These are phyloP conservation scores for Sphaerulina populicola DNA, from an alignment of 2,329 filamentous ascomycete genomes.

Conservation along the genomic window DNA sequence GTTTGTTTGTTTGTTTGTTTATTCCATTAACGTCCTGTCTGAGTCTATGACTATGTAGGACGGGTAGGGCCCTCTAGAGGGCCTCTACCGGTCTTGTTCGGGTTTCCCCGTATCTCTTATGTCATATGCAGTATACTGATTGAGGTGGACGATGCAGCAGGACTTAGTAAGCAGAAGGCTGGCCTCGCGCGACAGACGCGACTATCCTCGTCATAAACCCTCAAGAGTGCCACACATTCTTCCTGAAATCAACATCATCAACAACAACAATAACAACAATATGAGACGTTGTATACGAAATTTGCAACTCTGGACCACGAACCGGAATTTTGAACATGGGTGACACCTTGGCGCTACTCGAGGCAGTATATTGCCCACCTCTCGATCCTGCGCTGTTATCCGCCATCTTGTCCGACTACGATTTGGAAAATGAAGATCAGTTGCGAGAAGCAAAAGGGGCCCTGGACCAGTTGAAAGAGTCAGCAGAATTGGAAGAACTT, in stretches of 20 bases:
- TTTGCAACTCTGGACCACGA: not conserved
- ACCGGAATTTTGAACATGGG: constrained; percentile 22
- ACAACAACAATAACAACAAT: not conserved
- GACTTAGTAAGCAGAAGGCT: too few species aligned
- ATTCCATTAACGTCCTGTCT: too few species aligned
- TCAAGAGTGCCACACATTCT: too few species aligned
- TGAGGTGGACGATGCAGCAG: too few species aligned
- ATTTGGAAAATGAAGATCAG: constrained; percentile 49
- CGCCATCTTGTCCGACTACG: constrained; percentile 66
- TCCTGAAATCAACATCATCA: not conserved
- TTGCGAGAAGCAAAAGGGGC: constrained; percentile 49
- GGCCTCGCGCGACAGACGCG: too few species aligned
- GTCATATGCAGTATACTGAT: too few species aligned
- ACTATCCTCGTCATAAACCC: too few species aligned
- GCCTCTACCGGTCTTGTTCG: too few species aligned
- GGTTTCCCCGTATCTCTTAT: too few species aligned
- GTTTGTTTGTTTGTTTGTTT: too few species aligned
- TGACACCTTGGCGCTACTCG: constrained; percentile 20
- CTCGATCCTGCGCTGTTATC: constrained; percentile 71
- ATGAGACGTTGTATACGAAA: constrained; percentile 4
- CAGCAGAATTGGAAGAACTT: constrained; percentile 59
- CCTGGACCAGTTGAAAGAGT: constrained; percentile 57
- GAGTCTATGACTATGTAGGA: too few species aligned
- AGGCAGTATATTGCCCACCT: constrained; percentile 65
- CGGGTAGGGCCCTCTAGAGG: too few species aligned